phyloP scores from a whole-genome alignment of 805 yeast species.

The Yamadazyma endophytica region DNA sequence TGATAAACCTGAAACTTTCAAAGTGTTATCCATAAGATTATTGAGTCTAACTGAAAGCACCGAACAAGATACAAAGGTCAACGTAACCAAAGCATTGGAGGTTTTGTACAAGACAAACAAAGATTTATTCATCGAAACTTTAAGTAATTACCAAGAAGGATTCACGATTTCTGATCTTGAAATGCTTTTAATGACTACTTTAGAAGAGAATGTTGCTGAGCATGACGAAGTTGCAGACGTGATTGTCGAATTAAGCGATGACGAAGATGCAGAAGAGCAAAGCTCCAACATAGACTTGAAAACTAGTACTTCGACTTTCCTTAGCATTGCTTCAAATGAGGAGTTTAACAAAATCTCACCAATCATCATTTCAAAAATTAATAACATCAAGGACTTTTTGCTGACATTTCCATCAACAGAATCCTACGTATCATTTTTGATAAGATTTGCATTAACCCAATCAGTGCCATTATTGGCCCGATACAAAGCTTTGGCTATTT shows the following conservation, averaged over 20 bases:
- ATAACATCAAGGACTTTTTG: constrained; percentile 3
- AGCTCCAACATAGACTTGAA: constrained; percentile 10
- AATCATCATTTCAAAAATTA: constrained; percentile 3
- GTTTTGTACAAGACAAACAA: constrained; percentile 12
- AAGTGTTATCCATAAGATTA: constrained; percentile 13
- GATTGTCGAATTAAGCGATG: constrained; percentile 24
- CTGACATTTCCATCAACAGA: constrained; percentile 35
- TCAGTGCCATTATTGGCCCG: constrained; percentile 58
- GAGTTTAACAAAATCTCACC: constrained; percentile 28
- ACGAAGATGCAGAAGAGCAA: constrained; percentile 16
- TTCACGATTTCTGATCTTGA: constrained; percentile 32
- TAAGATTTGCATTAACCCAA: constrained; percentile 54
- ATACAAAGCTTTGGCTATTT: constrained; percentile 36
- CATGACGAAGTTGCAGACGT: constrained; percentile 30
- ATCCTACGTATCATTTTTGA: constrained; percentile 51
- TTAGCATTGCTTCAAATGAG: constrained; percentile 21
- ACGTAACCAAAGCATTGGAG: constrained; percentile 17
- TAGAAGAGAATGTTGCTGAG: constrained; percentile 26
- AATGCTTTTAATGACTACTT: constrained; percentile 64
- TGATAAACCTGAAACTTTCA: constrained; percentile 8
- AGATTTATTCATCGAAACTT: constrained; percentile 16
- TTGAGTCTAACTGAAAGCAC: constrained; percentile 11
- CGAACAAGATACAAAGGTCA: constrained; percentile 13
- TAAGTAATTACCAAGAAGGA: constrained; percentile 13
- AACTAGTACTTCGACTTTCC: constrained; percentile 16